Evolutionary conservation across 306 rosid species (phyloP).

Genomic region (Fragaria vesca): DNA sequence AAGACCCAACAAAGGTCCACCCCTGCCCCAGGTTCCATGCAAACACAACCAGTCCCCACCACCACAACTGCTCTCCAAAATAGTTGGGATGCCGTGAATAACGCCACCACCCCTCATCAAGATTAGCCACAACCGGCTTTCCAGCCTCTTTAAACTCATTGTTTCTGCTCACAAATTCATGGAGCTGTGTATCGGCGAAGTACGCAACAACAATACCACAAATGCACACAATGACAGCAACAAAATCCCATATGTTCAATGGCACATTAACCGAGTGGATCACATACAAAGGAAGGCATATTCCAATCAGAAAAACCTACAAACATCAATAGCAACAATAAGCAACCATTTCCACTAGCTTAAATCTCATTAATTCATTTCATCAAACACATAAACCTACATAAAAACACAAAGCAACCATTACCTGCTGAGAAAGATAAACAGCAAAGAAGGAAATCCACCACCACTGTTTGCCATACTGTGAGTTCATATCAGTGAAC

Average conservation of each 20-base stretch:
- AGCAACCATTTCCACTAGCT: constrained; percentile 12
- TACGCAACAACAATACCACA: constrained; percentile 72
- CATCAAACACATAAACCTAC: constrained; percentile 27
- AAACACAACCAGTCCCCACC: constrained; percentile 86
- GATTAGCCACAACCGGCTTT: constrained; percentile 49
- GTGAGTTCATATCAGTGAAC: constrained; percentile 71
- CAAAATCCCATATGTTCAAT: constrained; percentile 61
- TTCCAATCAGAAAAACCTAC: constrained; percentile 69
- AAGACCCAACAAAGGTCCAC: constrained; percentile 67
- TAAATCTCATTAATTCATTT: constrained; percentile 24
- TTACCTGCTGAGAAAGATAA: constrained; percentile 85
- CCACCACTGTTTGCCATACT: constrained; percentile 82
- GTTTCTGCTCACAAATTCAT: constrained; percentile 60
- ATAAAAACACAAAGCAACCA: background rate
- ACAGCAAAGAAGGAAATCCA: constrained; percentile 84
- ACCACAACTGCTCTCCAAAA: constrained; percentile 90
- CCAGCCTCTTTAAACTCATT: constrained; percentile 51
- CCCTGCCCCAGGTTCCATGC: constrained; percentile 72
- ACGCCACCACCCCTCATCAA: constrained; percentile 76
- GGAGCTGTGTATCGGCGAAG: constrained; percentile 79
- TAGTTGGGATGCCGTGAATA: constrained; percentile 86
- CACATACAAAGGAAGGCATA: constrained; percentile 68
- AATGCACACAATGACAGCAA: constrained; percentile 48
- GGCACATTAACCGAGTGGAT: constrained; percentile 63
- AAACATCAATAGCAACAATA: constrained; percentile 12